phyloP scores from a whole-genome alignment of 78 protist species.

The Emiliania huxleyi region DNA sequence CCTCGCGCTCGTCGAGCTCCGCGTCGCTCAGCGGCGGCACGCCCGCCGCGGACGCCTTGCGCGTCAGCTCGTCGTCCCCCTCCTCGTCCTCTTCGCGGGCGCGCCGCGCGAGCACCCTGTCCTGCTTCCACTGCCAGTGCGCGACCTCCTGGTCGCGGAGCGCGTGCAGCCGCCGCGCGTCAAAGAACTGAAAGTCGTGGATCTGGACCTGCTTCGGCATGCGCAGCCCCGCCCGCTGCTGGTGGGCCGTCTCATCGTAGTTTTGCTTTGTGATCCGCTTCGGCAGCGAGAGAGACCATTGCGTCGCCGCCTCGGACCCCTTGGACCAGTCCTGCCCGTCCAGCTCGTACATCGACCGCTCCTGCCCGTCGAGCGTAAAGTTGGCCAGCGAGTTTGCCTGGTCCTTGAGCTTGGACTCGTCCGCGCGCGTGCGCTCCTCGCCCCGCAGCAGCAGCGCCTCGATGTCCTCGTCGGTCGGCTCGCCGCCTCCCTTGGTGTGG shows the following conservation, averaged over 20 bases:
- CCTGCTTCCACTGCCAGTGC: not conserved
- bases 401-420: not conserved
- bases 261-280: conserved; percentile 61
- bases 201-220: not conserved
- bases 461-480: conserved; percentile 57
- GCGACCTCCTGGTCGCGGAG: conserved; percentile 41
- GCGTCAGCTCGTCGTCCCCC: not conserved
- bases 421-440: conserved; percentile 51
- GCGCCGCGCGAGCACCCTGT: not conserved
- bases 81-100: not conserved
- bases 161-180: not conserved
- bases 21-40: conserved; percentile 34
- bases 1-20: conserved; percentile 47
- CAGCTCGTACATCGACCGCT: conserved; percentile 68
- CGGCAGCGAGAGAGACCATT: conserved; percentile 52
- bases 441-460: conserved; percentile 76
- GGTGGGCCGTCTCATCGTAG: conserved; percentile 45
- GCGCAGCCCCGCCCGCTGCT: not conserved
- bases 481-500: not conserved
- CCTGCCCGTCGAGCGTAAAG: conserved; percentile 60
- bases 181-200: conserved; percentile 41
- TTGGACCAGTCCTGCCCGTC: conserved; percentile 78
- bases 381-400: conserved; percentile 8
- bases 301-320: not conserved
- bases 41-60: not conserved